Conservation (phyloP, 176 grass and related monocot species). For the Saccharum spontaneum region DNA sequence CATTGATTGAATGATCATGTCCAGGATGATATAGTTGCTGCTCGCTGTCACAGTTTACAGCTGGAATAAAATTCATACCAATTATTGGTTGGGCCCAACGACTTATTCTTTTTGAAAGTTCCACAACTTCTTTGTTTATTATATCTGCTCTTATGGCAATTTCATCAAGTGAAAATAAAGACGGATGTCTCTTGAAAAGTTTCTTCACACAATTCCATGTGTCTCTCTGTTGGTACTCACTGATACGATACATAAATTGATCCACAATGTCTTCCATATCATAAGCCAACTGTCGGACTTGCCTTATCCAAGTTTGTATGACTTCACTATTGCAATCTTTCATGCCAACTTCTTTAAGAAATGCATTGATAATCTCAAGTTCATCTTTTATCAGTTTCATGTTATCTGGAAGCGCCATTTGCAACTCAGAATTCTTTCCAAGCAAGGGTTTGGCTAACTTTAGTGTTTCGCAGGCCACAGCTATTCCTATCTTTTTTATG, state of each 20-base stretch:
- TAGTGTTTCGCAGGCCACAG: neutral
- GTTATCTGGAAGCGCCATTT: slow-evolving; percentile 8
- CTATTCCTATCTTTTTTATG: slow-evolving; percentile 28
- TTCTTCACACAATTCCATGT: slow-evolving; percentile 24
- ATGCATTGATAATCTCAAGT: slow-evolving; percentile 40
- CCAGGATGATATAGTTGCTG: slow-evolving; percentile 2
- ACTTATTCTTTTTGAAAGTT: slow-evolving; percentile 6
- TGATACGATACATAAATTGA: slow-evolving; percentile 25
- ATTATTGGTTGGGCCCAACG: slow-evolving; percentile 14
- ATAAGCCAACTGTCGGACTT: slow-evolving; percentile 35
- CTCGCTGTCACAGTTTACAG: neutral
- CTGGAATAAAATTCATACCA: neutral
- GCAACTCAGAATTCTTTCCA: neutral
- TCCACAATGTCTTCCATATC: slow-evolving; percentile 43
- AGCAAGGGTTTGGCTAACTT: slow-evolving; percentile 14
- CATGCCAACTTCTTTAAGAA: neutral
- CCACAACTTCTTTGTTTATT: neutral
- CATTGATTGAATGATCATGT: slow-evolving; percentile 15
- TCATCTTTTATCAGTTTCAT: slow-evolving; percentile 33
- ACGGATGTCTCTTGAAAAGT: neutral
- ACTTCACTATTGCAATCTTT: neutral
- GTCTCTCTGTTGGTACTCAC: neutral
- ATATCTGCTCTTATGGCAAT: neutral
- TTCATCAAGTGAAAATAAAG: slow-evolving; percentile 11
- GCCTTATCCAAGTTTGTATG: slow-evolving; percentile 30